These are phyloP conservation scores for Globisporangium parvum DNA, from an alignment of 352 stramenopile species.

Conservation along the genomic window DNA sequence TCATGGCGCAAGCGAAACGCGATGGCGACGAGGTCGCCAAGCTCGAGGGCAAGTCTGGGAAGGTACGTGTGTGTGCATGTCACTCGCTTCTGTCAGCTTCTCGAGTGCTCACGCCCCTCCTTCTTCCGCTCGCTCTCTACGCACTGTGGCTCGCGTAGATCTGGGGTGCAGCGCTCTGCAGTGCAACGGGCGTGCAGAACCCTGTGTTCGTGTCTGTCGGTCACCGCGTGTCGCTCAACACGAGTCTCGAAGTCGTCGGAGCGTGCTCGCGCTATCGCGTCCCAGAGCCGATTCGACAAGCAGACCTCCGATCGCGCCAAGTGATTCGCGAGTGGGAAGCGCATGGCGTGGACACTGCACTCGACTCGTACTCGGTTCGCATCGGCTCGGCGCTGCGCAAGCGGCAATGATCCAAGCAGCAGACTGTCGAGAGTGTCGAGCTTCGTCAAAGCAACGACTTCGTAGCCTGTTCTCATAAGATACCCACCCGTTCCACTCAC, in stretches of 20 bases:
- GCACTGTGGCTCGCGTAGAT: constrained; percentile 6
- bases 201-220: constrained; percentile 84
- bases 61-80: constrained; percentile 17
- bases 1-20: constrained; percentile 39
- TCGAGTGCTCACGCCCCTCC: too few relatives aligned
- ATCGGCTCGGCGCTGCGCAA: background rate
- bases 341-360: constrained; percentile 37
- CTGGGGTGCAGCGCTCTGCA: constrained; percentile 73
- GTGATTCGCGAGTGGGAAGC: constrained; percentile 69
- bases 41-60: constrained; percentile 50
- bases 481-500: too few relatives aligned
- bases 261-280: constrained; percentile 65
- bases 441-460: too few relatives aligned
- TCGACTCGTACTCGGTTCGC: constrained; percentile 33
- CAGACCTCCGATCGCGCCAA: constrained; percentile 72
- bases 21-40: constrained; percentile 28
- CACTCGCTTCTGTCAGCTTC: too few relatives aligned
- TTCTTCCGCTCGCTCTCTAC: too few relatives aligned
- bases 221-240: constrained; percentile 57
- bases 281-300: constrained; percentile 82
- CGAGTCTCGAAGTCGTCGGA: constrained; percentile 46
- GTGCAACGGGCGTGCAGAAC: constrained; percentile 55
- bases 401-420: constrained; percentile 2
- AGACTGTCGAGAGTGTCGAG: background rate
- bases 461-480: too few relatives aligned